phyloP scores from a whole-genome alignment of 805 yeast genomes.

The Nakazawaea ambrosiae region DNA sequence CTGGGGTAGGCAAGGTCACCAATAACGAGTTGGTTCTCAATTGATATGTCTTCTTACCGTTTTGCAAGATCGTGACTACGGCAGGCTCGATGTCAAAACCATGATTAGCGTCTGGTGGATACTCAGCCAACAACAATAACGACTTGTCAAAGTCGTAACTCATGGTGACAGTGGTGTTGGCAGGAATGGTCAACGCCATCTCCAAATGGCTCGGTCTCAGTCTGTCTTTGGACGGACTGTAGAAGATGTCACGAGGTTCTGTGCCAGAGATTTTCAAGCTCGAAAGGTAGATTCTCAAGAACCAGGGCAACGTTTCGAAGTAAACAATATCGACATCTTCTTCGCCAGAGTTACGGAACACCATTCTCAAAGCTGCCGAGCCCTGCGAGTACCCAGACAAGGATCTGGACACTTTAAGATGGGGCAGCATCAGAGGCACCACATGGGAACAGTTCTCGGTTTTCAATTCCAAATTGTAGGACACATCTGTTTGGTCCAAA shows the following conservation, averaged over 20 bases:
- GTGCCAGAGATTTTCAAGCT: slow-evolving; percentile 38
- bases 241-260: slow-evolving; percentile 45
- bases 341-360: slow-evolving; percentile 58
- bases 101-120: slow-evolving; percentile 99
- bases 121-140: slow-evolving; percentile 75
- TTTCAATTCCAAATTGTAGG: slow-evolving; percentile 31
- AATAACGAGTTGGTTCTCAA: slow-evolving; percentile 82
- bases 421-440: slow-evolving; percentile 39
- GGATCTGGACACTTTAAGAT: slow-evolving; percentile 73
- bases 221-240: slow-evolving; percentile 76
- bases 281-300: slow-evolving; percentile 73
- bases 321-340: slow-evolving; percentile 46
- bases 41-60: slow-evolving; percentile 30
- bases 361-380: slow-evolving; percentile 80
- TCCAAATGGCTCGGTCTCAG: slow-evolving; percentile 80
- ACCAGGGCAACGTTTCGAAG: slow-evolving; percentile 90
- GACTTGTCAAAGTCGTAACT: slow-evolving; percentile 85
- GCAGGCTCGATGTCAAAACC: slow-evolving; percentile 96
- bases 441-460: slow-evolving; percentile 41
- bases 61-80: slow-evolving; percentile 50
- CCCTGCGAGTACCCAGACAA: slow-evolving; percentile 90
- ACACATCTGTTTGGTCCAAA: slow-evolving; percentile 16
- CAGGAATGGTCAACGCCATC: slow-evolving; percentile 56
- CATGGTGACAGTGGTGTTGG: slow-evolving; percentile 49
- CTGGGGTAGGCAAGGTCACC: slow-evolving; percentile 89